Conservation (phyloP, 192 early-diverging fungal species). For the Backusella mclennaniae region DNA sequence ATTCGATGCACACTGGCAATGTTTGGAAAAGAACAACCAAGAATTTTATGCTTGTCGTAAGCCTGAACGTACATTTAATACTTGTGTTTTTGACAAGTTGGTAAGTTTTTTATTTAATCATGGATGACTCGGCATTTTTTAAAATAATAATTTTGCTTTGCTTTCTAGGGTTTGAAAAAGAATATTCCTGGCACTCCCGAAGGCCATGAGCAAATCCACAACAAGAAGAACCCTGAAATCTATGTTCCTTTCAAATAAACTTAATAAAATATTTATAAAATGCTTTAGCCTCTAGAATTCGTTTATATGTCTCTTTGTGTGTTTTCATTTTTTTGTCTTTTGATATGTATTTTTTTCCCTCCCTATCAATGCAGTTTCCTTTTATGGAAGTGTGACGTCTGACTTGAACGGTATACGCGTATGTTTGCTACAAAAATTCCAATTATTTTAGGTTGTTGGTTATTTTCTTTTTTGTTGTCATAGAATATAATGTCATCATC, state of each 20-base stretch:
- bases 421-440: not conserved
- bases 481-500: slow-evolving; percentile 25
- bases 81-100: slow-evolving; percentile 86
- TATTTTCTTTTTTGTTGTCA: slow-evolving; percentile 1
- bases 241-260: slow-evolving; percentile 13
- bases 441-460: not conserved
- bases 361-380: not conserved
- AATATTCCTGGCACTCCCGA: slow-evolving; percentile 62
- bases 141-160: not conserved
- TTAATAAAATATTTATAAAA: not conserved
- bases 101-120: slow-evolving; percentile 45
- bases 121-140: not conserved
- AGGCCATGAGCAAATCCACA: slow-evolving; percentile 30
- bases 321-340: not conserved
- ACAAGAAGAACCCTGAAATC: slow-evolving; percentile 35
- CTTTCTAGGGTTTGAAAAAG: slow-evolving; percentile 59
- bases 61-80: slow-evolving; percentile 78
- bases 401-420: slow-evolving; percentile 4
- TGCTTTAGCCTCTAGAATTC: not conserved
- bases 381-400: not conserved
- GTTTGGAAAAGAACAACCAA: slow-evolving; percentile 92
- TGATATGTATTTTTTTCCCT: not conserved
- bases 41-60: slow-evolving; percentile 76
- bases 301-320: not conserved
- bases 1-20: slow-evolving; percentile 90